Evolutionary conservation across 1,284 basidiomycete genomes (phyloP), one percentile per base, ranked within the genome.

Genomic region (Leccinum fallax): DNA sequence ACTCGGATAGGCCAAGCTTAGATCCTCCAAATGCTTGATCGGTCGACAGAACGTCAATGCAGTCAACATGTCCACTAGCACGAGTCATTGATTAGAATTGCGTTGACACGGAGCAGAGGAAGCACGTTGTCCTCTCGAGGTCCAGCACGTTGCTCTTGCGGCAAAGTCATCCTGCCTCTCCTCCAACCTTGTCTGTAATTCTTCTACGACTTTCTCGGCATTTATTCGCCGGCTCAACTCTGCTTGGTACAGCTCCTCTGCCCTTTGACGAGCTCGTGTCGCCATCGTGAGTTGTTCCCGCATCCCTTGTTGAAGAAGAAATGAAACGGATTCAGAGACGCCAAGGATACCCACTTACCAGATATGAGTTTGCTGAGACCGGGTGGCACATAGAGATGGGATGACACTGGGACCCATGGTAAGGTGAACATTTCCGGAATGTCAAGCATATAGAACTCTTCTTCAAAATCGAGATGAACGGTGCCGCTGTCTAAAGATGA

Each of bases 381-480:
- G 1, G 75, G 74, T 0, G 78, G 78, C 10, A 80, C 72, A 57
- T 78, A 80, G 9, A 78, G 61, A 46, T 65, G 67, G 15, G 66
- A 61, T 24, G 63, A 46, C 49, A 66, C 57, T 4, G 70, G 62
- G 30, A 66, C 70, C 77, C 77, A 78, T 4, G 78, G 76, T 6
- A 73, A 63, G 11, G 67, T 61, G 26, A 75, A 70, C 48, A 77
- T 59, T 19, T 79, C 77, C 7, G 72, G 69, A 28, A 75, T 48
- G 43, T 77, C 79, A 13, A 79, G 63, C 71, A 79, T 71, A 52
- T 72, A 64, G 60, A 79, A 79, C 28, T 64, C 69, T 57, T 53
- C 51, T n/a, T 64, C 60, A 8, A 55, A 43, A 61, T 62, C 63
- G 15, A 63, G 55, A 11, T 53, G 38, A 24, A 55, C 48, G 30